Percentiles rank a stretch among this genome's conserved stretches.
phyloP scores from a whole-genome alignment of 108 stramenopile genomes.

The Nannochloropsis salina region DNA sequence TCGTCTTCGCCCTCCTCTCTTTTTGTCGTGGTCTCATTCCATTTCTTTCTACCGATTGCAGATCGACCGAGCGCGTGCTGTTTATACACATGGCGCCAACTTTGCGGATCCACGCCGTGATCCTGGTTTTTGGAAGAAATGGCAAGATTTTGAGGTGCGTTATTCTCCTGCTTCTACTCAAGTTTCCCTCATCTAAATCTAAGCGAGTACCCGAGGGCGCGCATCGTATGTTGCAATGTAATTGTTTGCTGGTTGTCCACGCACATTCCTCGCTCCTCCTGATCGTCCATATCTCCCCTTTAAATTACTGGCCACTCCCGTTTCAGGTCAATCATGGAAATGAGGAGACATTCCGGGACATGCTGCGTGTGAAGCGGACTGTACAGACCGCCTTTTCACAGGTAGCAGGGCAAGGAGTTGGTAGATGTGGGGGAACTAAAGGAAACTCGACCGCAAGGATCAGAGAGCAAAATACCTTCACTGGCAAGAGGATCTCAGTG shows the following conservation, averaged over 20 bases:
- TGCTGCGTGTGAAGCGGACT: constrained; percentile 84
- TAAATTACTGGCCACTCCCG: neutral
- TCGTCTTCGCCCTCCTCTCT: neutral
- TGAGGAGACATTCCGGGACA: constrained; percentile 95
- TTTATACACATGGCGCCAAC: constrained; percentile 81
- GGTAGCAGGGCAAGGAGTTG: constrained; percentile 1
- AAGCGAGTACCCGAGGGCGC: neutral
- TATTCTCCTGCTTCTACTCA: constrained; percentile 30
- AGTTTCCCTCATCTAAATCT: neutral
- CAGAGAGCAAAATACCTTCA: too few species aligned
- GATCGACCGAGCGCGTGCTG: constrained; percentile 85
- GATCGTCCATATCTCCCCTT: neutral
- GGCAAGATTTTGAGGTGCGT: constrained; percentile 95
- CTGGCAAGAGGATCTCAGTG: neutral
- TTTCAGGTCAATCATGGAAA: constrained; percentile 61
- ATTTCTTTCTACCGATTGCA: neutral
- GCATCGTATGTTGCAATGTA: neutral
- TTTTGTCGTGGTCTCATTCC: neutral
- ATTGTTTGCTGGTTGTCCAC: neutral
- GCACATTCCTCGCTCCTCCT: neutral
- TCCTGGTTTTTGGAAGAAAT: constrained; percentile 79
- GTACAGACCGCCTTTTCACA: constrained; percentile 80
- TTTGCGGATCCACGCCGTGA: constrained; percentile 84
- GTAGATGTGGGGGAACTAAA: neutral
- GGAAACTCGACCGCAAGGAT: too few species aligned